Base-by-base conservation (phyloP, 768 basidiomycete genomes). In the Mycena maculata region DNA sequence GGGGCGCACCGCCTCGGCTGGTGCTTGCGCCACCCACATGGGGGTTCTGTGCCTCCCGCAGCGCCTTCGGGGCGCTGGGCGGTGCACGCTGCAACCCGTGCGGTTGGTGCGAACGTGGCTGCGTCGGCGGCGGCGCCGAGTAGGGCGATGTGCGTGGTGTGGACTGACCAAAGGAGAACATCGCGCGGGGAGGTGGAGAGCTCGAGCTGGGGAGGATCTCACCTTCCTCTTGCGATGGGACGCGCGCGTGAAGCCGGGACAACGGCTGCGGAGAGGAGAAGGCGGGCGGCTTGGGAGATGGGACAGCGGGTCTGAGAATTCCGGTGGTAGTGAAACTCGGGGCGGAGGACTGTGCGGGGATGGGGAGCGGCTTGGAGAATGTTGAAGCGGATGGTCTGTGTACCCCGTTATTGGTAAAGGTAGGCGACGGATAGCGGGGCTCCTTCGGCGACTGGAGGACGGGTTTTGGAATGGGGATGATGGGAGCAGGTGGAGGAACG, bases 41-140 rank as follows among this genome's bases (percentile, higher is more conserved):
- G 4, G 66, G 36, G 16, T 44, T 57, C 44, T 68, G 67, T 60
- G 69, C 69, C 38, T 70, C 69, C 4, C 69, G 65, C 11, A 70
- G 58, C n/a, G 69, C 69, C 56, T 67, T 70, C 8, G 69, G 69
- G 18, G 65, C 69, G 45, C 65, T 70, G 45, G 69, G 69, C 45
- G 69, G 69, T 22, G 45, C 22, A 18, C 69, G 69, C 36, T 57
- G 58, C 27, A 57, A 30, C 48, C n/a, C 39, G 18, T 47, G 22
- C 30, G 27, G 18, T 22, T 65, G 58, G 39, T 70, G 52, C 23
- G 69, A 70, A 27, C 69, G 69, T 13, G 69, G 69, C 57, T 70
- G 69, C 38, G 69, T 70, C 30, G 69, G 69, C 2, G 65, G 69
- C 30, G 54, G 22, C 36, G 55, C 20, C 13, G 30, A 39, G 33